Percentiles rank a stretch among this genome's conserved stretches.
phyloP scores from a whole-genome alignment of 805 yeast genomes.

The Cyberlindnera meyerae region DNA sequence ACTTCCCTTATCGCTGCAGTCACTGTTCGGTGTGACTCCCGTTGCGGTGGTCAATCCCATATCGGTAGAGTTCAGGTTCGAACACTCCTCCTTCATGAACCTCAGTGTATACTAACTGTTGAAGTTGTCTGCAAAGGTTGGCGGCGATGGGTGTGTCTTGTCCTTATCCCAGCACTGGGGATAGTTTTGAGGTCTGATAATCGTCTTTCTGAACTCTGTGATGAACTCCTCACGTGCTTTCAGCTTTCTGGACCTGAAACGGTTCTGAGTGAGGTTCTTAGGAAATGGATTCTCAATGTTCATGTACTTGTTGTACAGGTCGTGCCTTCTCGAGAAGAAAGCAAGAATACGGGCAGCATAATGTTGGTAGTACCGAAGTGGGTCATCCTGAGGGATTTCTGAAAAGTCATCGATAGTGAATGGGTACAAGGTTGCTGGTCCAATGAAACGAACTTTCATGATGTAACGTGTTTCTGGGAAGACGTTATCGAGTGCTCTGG shows the following conservation, averaged over 20 bases:
- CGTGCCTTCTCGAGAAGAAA: constrained; percentile 22
- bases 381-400: constrained; percentile 7
- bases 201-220: constrained; percentile 11
- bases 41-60: too few species aligned
- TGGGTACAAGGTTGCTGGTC: constrained; percentile 22
- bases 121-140: constrained; percentile 14
- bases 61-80: too few species aligned
- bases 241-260: constrained; percentile 20
- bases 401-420: constrained; percentile 10
- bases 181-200: constrained; percentile 16
- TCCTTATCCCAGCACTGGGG: constrained; percentile 14
- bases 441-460: constrained; percentile 21
- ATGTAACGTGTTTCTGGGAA: constrained; percentile 23
- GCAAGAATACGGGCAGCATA: constrained; percentile 18
- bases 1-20: constrained; percentile 2
- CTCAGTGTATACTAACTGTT: constrained; percentile 11
- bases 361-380: constrained; percentile 7
- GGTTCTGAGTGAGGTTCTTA: constrained; percentile 10
- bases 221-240: constrained; percentile 16
- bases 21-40: too few species aligned
- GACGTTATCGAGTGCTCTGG: constrained; percentile 20
- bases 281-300: constrained; percentile 19
- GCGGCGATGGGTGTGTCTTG: constrained; percentile 1
- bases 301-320: constrained; percentile 22
- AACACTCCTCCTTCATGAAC: too few species aligned